Percentiles rank a stretch among this genome's conserved stretches.
Conservation (phyloP, 805 yeast species). For the Dipodascus geniculatus region DNA sequence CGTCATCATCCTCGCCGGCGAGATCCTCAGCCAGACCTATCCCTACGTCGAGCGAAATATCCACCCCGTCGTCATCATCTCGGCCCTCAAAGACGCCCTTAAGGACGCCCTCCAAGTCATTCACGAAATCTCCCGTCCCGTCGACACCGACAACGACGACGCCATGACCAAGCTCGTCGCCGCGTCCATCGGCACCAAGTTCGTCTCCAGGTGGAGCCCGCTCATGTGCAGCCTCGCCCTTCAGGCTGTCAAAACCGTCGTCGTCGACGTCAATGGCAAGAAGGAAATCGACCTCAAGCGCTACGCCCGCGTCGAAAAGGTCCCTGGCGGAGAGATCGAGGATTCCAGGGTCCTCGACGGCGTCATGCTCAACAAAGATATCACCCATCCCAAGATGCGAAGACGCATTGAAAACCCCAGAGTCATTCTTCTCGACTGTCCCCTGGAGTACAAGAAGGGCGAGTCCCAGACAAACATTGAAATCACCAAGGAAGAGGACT, state of each 20-base stretch:
- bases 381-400: slow-evolving; percentile 97
- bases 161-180: slow-evolving; percentile 80
- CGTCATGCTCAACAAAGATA: slow-evolving; percentile 86
- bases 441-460: slow-evolving; percentile 96
- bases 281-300: slow-evolving; percentile 88
- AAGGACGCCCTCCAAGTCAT: slow-evolving; percentile 84
- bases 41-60: slow-evolving; percentile 87
- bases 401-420: slow-evolving; percentile 82
- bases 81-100: slow-evolving; percentile 84
- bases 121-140: slow-evolving; percentile 69
- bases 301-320: slow-evolving; percentile 86
- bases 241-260: slow-evolving; percentile 77
- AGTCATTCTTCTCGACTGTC: slow-evolving; percentile 83
- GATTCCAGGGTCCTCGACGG: slow-evolving; percentile 86
- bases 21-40: slow-evolving; percentile 86
- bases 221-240: slow-evolving; percentile 85
- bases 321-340: slow-evolving; percentile 95
- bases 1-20: slow-evolving; percentile 94
- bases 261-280: slow-evolving; percentile 38
- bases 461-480: slow-evolving; percentile 98
- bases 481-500: slow-evolving; percentile 90
- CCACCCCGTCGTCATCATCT: slow-evolving; percentile 93
- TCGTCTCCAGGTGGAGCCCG: slow-evolving; percentile 80
- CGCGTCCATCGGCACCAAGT: slow-evolving; percentile 94
- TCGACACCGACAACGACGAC: slow-evolving; percentile 70